Conservation (phyloP, 805 yeast genomes). For the Metschnikowia chrysomelidarum region DNA sequence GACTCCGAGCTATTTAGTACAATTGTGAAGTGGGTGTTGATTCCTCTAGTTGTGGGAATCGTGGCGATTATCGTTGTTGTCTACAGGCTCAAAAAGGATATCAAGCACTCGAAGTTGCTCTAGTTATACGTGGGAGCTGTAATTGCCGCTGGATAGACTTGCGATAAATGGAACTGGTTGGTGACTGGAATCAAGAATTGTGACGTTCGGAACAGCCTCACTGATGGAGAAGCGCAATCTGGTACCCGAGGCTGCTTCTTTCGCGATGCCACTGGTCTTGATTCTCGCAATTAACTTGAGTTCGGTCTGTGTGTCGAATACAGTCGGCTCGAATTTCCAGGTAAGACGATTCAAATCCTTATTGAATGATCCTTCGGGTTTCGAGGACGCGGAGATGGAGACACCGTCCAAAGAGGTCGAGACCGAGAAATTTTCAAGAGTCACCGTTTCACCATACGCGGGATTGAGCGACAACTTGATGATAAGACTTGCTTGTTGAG, state of each 20-base stretch:
- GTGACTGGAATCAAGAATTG: slow-evolving; percentile 29
- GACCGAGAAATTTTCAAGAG: slow-evolving; percentile 58
- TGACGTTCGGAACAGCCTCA: slow-evolving; percentile 40
- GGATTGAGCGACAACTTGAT: slow-evolving; percentile 62
- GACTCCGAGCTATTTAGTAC: slow-evolving; percentile 21
- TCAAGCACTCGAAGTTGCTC: slow-evolving; percentile 59
- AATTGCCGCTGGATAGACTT: slow-evolving; percentile 50
- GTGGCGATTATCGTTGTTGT: slow-evolving; percentile 45
- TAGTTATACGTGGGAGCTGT: slow-evolving; percentile 38
- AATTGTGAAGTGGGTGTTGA: slow-evolving; percentile 37
- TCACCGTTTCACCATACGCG: slow-evolving; percentile 37
- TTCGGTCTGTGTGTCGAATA: slow-evolving; percentile 23
- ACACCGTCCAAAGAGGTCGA: slow-evolving; percentile 56
- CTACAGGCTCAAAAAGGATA: slow-evolving; percentile 57
- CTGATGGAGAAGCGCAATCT: slow-evolving; percentile 61
- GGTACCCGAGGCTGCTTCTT: slow-evolving; percentile 74
- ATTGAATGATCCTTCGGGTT: slow-evolving; percentile 90
- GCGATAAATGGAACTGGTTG: slow-evolving; percentile 46
- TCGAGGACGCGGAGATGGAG: slow-evolving; percentile 74
- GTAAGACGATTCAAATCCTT: slow-evolving; percentile 82
- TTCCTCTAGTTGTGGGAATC: slow-evolving; percentile 41
- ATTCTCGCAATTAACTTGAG: slow-evolving; percentile 84
- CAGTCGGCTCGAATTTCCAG: slow-evolving; percentile 64
- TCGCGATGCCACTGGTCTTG: slow-evolving; percentile 66
- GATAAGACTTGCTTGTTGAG: slow-evolving; percentile 80